A percentile compares a stretch with the other conserved stretches of the same genome.
These are phyloP conservation scores for Volvox africanus DNA, from an alignment of 139 green algal genomes.

Conservation along the genomic window DNA sequence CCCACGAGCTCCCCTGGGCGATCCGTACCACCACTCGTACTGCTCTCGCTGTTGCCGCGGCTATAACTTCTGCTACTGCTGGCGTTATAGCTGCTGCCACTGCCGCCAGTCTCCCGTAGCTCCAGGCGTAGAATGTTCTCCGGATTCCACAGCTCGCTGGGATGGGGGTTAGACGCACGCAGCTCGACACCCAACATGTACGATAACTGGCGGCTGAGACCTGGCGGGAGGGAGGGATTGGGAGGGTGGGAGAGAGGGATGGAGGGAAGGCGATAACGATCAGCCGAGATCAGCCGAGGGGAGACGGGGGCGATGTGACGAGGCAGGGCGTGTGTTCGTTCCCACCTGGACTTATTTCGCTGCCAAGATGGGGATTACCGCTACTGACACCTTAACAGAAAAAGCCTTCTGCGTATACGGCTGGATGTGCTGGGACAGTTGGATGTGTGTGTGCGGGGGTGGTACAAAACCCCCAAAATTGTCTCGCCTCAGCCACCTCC, in stretches of 20 bases:
- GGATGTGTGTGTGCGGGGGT: too few species aligned
- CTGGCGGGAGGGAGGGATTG: neutral
- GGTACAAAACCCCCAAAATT: too few species aligned
- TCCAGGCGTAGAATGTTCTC: neutral
- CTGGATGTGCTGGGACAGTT: too few species aligned
- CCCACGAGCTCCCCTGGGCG: constrained; percentile 3
- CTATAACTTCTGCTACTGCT: neutral
- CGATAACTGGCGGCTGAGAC: constrained; percentile 4
- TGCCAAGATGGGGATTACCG: too few species aligned
- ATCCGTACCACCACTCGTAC: neutral
- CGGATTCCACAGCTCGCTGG: neutral
- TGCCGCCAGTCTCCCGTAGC: neutral
- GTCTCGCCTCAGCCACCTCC: too few species aligned
- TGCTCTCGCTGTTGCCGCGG: neutral
- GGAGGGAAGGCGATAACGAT: neutral
- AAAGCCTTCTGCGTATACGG: too few species aligned
- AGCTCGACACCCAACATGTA: neutral
- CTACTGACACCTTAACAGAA: too few species aligned
- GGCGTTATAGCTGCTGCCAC: neutral
- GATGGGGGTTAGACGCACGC: neutral
- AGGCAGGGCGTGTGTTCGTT: neutral
- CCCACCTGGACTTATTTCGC: too few species aligned
- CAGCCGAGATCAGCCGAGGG: neutral
- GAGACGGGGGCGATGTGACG: too few species aligned
- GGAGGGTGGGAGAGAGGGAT: neutral